Percentiles rank a stretch among this genome's conserved stretches.
phyloP scores from a whole-genome alignment of 2,329 filamentous ascomycete species.

The Drechslerella dactyloides region DNA sequence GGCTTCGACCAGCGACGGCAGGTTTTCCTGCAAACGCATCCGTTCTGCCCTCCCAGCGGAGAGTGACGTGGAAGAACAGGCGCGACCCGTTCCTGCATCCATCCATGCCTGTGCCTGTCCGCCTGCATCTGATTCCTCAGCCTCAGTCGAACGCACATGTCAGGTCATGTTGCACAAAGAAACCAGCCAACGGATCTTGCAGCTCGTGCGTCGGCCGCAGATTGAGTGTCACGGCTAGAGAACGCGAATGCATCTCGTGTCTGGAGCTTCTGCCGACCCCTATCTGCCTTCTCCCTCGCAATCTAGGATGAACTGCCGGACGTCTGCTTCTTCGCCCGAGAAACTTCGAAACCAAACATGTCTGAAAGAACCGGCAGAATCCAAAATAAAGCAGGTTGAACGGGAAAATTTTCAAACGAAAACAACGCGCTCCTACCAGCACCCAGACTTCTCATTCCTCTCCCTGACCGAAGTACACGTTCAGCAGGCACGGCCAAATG shows the following conservation, averaged over 20 bases:
- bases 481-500: conserved; percentile 18
- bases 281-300: not conserved
- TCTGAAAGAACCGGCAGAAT: conserved; percentile 2
- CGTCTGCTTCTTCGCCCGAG: too few relatives aligned
- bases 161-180: conserved; percentile 47
- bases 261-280: not conserved
- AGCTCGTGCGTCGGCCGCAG: conserved; percentile 40
- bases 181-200: conserved; percentile 32
- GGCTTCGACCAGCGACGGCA: conserved; percentile 35
- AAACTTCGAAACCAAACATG: not conserved
- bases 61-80: conserved; percentile 48
- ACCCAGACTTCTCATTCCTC: conserved; percentile 41
- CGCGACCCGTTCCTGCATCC: conserved; percentile 46
- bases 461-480: conserved; percentile 27
- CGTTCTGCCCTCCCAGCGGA: conserved; percentile 4
- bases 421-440: conserved; percentile 29
- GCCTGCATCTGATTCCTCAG: conserved; percentile 39
- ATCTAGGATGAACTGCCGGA: too few relatives aligned
- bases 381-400: conserved; percentile 34
- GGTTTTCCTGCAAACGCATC: conserved; percentile 18
- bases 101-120: conserved; percentile 11
- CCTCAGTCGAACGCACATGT: conserved; percentile 49
- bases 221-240: conserved; percentile 3
- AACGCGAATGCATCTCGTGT: conserved; percentile 1
- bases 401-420: conserved; percentile 33